Conservation (phyloP, 2,329 filamentous ascomycete species). For the Penicillium sp. region DNA sequence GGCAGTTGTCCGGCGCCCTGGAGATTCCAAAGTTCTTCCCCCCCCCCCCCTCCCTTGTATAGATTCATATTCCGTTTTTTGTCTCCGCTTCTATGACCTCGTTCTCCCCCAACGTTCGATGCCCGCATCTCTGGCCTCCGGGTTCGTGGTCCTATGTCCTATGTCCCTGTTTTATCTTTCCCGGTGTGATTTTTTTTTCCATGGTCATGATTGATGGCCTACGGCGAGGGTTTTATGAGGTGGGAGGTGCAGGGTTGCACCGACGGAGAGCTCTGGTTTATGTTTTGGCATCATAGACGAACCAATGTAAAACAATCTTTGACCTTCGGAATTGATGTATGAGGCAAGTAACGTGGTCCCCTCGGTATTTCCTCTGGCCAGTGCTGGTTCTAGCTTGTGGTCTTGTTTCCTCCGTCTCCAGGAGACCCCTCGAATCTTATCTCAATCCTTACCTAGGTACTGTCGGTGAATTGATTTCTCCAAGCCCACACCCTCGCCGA, state of each 20-base stretch:
- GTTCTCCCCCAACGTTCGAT: slow-evolving; percentile 27
- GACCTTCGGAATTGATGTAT: no score
- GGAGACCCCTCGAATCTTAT: no score
- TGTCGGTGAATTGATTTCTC: no score
- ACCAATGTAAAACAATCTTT: slow-evolving; percentile 40
- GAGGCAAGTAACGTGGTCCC: no score
- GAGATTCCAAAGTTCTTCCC: slow-evolving; percentile 29
- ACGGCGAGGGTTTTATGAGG: slow-evolving; percentile 18
- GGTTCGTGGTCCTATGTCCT: slow-evolving; percentile 26
- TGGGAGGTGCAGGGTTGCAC: slow-evolving; percentile 28
- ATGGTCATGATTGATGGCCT: slow-evolving; percentile 26
- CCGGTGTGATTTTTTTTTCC: slow-evolving; percentile 22
- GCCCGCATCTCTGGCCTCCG: slow-evolving; percentile 19
- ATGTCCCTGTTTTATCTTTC: slow-evolving; percentile 16
- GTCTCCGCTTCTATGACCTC: slow-evolving; percentile 14
- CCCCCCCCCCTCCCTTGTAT: slow-evolving; percentile 31
- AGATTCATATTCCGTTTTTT: slow-evolving; percentile 34
- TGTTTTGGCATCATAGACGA: slow-evolving; percentile 40
- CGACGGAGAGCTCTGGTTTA: slow-evolving; percentile 29
- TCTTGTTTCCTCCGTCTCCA: no score
- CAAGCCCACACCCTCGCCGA: no score
- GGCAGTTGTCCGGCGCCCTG: slow-evolving; percentile 39
- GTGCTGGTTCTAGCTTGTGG: no score
- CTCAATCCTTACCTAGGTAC: no score
- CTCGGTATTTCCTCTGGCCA: no score